Base-by-base conservation (phyloP, 2,329 filamentous ascomycete species). In the Penicillium sp. region DNA sequence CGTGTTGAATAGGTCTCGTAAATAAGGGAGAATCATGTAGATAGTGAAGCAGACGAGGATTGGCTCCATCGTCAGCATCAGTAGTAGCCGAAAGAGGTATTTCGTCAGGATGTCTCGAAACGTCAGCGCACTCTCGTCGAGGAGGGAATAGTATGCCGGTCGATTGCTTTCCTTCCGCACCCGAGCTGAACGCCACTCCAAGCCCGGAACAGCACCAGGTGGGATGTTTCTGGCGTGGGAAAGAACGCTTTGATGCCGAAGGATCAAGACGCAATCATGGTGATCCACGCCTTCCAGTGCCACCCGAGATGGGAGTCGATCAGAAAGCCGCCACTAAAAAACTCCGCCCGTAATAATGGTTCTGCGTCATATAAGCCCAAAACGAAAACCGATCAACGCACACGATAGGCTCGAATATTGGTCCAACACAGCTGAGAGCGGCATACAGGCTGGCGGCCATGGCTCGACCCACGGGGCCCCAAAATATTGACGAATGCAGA, bases 1-100 rank as follows among this genome's bases (percentile, higher is more conserved):
- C 25, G 4, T 71, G 73, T 42, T 74, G 66, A 25, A 73, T 20
- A 20, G 20, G 20, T 60, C 6, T 69, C 70, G 48, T 74, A 73
- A 14, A 74, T 66, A 42, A 73, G 61, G 2, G 62, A 63, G 57
- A 28, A 28, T 28, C 25, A 70, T 63, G 48, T 74, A 74, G 1
- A 75, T 58, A 22, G 67, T 67, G 5, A 71, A 57, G 11, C 74
- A 57, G 15, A 69, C 57, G 28, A 73, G 51, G 14, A 71, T 69
- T 5, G 69, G 70, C 55, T 73, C 71, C 28, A 61, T 54, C 5
- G 63, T 57, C 25, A 71, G 54, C 70, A 73, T 69, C 12, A 63
- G 58, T 22, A 68, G 71, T 5, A 70, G 70, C 42, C 66, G 59
- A 14, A 63, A 42, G 4, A 72, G 62, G 52, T 68, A 43, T 20